These are phyloP conservation scores for Crucihimalaya himalaica DNA, from an alignment of 345 rosid genomes.

Conservation along the genomic window DNA sequence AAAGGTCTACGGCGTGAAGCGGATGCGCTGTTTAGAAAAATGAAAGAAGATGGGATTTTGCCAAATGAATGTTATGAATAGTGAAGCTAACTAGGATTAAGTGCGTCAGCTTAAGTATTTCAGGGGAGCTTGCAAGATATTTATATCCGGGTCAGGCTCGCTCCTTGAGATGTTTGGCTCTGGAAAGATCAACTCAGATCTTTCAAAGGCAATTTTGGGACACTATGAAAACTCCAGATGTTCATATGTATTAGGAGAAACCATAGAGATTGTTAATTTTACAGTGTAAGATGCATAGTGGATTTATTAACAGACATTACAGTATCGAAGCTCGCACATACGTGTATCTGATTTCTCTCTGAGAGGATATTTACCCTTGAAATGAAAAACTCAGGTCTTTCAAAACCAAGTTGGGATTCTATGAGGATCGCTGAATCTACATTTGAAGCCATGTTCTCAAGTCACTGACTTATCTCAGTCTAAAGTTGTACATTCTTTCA, in stretches of 20 bases:
- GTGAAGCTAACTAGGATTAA: constrained; percentile 6
- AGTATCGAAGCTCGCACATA: constrained; percentile 14
- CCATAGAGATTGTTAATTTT: neutral
- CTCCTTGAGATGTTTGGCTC: neutral
- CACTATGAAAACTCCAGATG: neutral
- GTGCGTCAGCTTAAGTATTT: neutral
- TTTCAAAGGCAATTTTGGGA: constrained; percentile 6
- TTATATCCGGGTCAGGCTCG: neutral
- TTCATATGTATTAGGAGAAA: constrained; percentile 14
- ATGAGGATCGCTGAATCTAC: constrained; percentile 2
- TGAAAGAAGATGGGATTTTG: constrained; percentile 37
- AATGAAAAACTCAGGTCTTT: neutral
- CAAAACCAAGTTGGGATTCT: neutral
- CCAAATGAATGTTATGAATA: constrained; percentile 27
- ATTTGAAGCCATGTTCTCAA: constrained; percentile 14
- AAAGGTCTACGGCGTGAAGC: constrained; percentile 41
- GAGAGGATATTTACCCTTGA: constrained; percentile 1
- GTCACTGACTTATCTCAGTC: neutral
- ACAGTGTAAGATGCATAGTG: neutral
- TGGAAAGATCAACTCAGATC: constrained; percentile 19
- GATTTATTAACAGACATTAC: neutral
- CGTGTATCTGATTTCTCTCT: neutral
- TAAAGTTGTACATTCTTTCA: constrained; percentile 22
- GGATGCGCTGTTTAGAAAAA: constrained; percentile 37
- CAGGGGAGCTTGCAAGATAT: constrained; percentile 22